Conservation (phyloP, 352 stramenopile species). For the Thalassiosira allenii region DNA sequence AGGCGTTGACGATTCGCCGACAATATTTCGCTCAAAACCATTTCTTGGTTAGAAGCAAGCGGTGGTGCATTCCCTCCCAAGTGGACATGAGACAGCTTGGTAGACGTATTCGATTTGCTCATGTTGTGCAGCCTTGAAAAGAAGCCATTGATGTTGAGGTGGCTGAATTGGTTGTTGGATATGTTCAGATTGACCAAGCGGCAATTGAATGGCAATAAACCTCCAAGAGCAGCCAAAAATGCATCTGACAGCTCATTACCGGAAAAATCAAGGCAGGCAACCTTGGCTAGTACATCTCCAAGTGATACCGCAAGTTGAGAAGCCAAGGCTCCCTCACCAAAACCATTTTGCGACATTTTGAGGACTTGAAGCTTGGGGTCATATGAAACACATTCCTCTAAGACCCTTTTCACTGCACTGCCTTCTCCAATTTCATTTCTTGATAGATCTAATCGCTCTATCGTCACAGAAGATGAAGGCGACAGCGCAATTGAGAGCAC, state of each 20-base stretch:
- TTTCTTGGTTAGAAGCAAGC: constrained; percentile 38
- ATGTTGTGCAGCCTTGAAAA: constrained; percentile 30
- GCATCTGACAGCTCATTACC: constrained; percentile 67
- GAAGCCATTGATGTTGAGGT: constrained; percentile 23
- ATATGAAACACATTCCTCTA: constrained; percentile 59
- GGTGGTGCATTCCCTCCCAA: constrained; percentile 21
- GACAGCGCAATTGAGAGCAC: constrained; percentile 68
- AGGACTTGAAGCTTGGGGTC: constrained; percentile 65
- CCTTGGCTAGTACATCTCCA: constrained; percentile 58
- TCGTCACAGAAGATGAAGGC: constrained; percentile 59
- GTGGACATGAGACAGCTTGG: constrained; percentile 19
- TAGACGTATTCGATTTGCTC: constrained; percentile 18
- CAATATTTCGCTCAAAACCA: constrained; percentile 20
- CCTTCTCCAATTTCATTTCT: constrained; percentile 69
- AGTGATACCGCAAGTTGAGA: constrained; percentile 65
- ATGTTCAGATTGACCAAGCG: constrained; percentile 63
- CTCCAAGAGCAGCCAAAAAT: constrained; percentile 50
- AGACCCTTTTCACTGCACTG: constrained; percentile 51
- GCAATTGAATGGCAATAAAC: constrained; percentile 62
- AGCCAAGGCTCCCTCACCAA: constrained; percentile 55
- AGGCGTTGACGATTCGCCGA: constrained; percentile 3
- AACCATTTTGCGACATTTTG: constrained; percentile 65
- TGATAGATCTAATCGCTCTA: constrained; percentile 77
- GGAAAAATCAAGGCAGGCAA: constrained; percentile 70
- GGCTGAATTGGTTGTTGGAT: constrained; percentile 67